A percentile compares a stretch with the other conserved stretches of the same genome.
Conservation (phyloP, 129 eudicot genomes). For the Rutidosis leptorrhynchoides region DNA sequence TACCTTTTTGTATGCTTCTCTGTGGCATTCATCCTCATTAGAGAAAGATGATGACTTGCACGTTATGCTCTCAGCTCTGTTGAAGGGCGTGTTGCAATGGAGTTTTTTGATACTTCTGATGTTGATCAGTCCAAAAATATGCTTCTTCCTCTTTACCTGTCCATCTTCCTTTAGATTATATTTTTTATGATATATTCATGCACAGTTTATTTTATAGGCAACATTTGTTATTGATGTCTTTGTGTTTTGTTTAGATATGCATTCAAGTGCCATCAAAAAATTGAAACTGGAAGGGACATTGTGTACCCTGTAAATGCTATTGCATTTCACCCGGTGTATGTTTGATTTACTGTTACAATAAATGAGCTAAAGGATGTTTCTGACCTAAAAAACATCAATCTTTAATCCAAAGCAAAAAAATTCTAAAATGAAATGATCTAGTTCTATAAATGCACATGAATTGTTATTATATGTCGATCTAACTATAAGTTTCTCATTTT, state of each 20-base stretch:
- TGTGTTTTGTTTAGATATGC: slow-evolving; percentile 64
- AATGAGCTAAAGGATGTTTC: neutral
- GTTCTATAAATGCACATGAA: neutral
- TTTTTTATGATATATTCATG: neutral
- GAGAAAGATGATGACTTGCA: slow-evolving; percentile 30
- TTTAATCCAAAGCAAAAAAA: neutral
- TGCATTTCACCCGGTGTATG: slow-evolving; percentile 97
- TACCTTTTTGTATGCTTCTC: neutral
- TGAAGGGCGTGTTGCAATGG: slow-evolving; percentile 98
- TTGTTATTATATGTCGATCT: neutral
- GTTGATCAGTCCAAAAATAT: slow-evolving; percentile 86
- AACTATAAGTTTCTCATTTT: neutral
- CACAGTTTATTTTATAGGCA: neutral
- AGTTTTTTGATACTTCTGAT: slow-evolving; percentile 78
- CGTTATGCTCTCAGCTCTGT: slow-evolving; percentile 98
- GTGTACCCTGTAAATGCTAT: slow-evolving; percentile 94
- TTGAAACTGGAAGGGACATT: slow-evolving; percentile 92
- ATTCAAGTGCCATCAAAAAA: slow-evolving; percentile 91
- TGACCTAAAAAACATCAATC: neutral
- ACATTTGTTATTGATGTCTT: slow-evolving; percentile 2
- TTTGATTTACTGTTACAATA: slow-evolving; percentile 4
- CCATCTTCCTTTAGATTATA: no score
- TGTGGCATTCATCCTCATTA: neutral
- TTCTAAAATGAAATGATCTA: neutral
- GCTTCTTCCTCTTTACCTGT: no score